Percentiles rank a stretch among this genome's conserved stretches.
phyloP scores from a whole-genome alignment of 1,284 basidiomycete genomes.

The Ganoderma lucidum region DNA sequence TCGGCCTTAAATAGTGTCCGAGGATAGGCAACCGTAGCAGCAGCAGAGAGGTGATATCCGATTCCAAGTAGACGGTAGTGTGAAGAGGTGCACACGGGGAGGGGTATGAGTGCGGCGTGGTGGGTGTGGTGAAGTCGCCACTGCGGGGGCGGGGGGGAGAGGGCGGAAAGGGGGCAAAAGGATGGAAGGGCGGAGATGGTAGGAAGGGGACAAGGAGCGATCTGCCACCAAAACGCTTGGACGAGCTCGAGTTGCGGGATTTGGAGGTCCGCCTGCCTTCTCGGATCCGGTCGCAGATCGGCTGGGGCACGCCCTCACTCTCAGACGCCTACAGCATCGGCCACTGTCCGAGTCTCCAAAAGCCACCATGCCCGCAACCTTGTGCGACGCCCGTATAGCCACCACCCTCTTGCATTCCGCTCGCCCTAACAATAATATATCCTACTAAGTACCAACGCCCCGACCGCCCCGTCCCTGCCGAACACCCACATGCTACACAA shows the following conservation, averaged over 20 bases:
- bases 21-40: slow-evolving; percentile 14
- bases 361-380: slow-evolving; percentile 1
- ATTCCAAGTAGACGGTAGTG: slow-evolving; percentile 9
- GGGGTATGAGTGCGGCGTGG: not conserved
- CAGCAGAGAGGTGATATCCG: slow-evolving; percentile 12
- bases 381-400: slow-evolving; percentile 17
- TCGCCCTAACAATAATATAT: not conserved
- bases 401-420: slow-evolving; percentile 14
- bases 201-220: slow-evolving; percentile 28
- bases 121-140: not conserved
- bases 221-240: slow-evolving; percentile 31
- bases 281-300: slow-evolving; percentile 35
- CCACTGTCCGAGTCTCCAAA: not conserved
- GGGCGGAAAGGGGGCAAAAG: slow-evolving; percentile 4
- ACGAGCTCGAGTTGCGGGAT: slow-evolving; percentile 16
- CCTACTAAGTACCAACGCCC: slow-evolving; percentile 3
- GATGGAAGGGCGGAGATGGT: slow-evolving; percentile 24
- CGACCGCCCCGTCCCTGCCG: slow-evolving; percentile 17
- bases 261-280: slow-evolving; percentile 15
- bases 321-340: slow-evolving; percentile 17
- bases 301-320: slow-evolving; percentile 16
- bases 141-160: slow-evolving; percentile 9
- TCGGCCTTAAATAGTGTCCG: slow-evolving; percentile 8
- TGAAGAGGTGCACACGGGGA: slow-evolving; percentile 7
- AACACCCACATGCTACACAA: slow-evolving; percentile 2